A percentile compares a stretch with the other conserved stretches of the same genome.
phyloP scores from a whole-genome alignment of 192 early-diverging fungal species.

The Coemansia sp. region DNA sequence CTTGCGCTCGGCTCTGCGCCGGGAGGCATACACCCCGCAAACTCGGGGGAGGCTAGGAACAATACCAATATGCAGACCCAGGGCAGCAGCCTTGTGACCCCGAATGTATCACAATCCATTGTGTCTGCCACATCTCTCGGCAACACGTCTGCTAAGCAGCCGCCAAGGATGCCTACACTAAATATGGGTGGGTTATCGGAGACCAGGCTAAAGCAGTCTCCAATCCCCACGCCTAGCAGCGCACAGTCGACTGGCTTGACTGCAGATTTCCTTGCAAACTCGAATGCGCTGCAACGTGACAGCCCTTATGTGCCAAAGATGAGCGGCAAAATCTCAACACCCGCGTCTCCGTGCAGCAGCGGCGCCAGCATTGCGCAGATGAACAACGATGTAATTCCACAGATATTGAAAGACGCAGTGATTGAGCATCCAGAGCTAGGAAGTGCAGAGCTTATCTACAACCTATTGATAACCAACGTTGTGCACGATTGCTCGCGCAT shows the following conservation, averaged over 20 bases:
- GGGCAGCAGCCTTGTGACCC: not conserved
- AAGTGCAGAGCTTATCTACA: slow-evolving; percentile 51
- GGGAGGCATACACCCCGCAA: slow-evolving; percentile 11
- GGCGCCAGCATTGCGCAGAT: slow-evolving; percentile 33
- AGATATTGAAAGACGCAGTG: slow-evolving; percentile 38
- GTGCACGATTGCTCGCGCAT: slow-evolving; percentile 54
- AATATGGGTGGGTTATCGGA: not conserved
- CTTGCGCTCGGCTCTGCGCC: slow-evolving; percentile 2
- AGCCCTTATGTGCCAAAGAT: slow-evolving; percentile 17
- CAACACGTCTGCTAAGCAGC: not conserved
- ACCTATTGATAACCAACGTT: slow-evolving; percentile 51
- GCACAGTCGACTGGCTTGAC: not conserved
- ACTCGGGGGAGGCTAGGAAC: slow-evolving; percentile 5
- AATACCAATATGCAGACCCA: slow-evolving; percentile 14
- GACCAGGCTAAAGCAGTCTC: not conserved
- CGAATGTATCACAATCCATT: not conserved
- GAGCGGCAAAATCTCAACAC: slow-evolving; percentile 4
- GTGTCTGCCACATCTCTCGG: not conserved
- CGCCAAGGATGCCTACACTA: not conserved
- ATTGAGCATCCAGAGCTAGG: slow-evolving; percentile 49
- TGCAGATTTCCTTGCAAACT: not conserved
- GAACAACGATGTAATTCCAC: slow-evolving; percentile 48
- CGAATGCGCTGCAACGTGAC: slow-evolving; percentile 16
- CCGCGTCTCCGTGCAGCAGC: slow-evolving; percentile 13
- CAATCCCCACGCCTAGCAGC: not conserved